Evolutionary conservation across 164 flowering plant species (phyloP), one percentile per base, ranked within the genome.

Genomic region (Paratinospora sagittata): DNA sequence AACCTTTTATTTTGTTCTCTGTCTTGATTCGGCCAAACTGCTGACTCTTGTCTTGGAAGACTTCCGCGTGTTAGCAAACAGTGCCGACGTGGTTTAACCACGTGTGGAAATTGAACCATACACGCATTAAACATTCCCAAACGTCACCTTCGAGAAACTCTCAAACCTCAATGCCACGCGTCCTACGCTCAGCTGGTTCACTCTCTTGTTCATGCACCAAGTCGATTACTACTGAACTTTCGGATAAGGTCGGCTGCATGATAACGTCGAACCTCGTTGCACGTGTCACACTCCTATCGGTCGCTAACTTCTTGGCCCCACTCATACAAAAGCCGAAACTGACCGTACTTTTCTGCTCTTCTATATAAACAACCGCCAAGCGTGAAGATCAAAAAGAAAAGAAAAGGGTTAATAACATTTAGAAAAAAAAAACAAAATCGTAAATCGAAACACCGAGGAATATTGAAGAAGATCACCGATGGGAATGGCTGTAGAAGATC

Each of bases 401-500:
- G 9, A 19, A 26, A 34, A 26, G 14, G 14, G 16, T 27, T 36
- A 36, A 65, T 26, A 65, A 65, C 36, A 17, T 24, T 8, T 0
- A 45, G 57, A 49, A 10, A 19, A 49, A 49, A 49, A 17, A 49
- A 49, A 49, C 12, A 49, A 12, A 43, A 43, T 1, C 49, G 14
- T 16, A 11, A 43, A 43, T 43, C 49, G 1, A 16, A 43, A 6
- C 49, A 43, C 65, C 9, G 30, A 52, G 43, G 2, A 71, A 16
- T 14, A 14, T n/a, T n/a, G n/a, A n/a, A 10, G 23, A 9, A 39
- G 9, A 4, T 17, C 30, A 27, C 16, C 7, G 37, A 81, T 81
- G 83, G 81, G 63, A 16, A 57, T 69, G n/a, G 57, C 45, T 36
- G 71, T 66, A 10, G n/a, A 36, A n/a, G 84, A 81, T 43, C 69